Base-by-base conservation (phyloP, 805 yeast species). In the Suhomyces prunicola region DNA sequence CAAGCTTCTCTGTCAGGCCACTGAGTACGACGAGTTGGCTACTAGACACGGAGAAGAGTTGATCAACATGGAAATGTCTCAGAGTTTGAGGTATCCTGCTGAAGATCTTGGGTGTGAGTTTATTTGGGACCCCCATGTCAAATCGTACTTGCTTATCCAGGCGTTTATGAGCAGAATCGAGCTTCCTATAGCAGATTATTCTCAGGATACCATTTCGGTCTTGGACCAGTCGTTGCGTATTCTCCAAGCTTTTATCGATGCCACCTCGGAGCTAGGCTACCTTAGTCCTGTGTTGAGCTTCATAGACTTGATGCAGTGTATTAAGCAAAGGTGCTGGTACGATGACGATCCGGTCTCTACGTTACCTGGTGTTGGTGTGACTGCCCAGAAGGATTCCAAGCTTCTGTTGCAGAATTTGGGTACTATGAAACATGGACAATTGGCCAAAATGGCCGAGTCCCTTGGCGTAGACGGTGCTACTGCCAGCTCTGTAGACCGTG, bases 191-290 rank as follows among this genome's bases (percentile, higher is more conserved):
- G 96, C 96, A 0, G 99, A 94, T 75, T 94, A 94, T 66, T 78
- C 87, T 8, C 98, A 93, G 65, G 99, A 94, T 69, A 91, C 97
- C 0, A 83, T 91, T 12, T 86, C 97, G 0, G 96, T 94, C 8
- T 73, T 94, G 53, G 99, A 96, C 64, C 99, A 94, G 72, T 84
- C 96, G 6, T 75, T 94, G 63, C 96, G 99, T 81, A 87, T 94
- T 57, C 71, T 92, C 50, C 99, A 94, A 66, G 97, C 98, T 0
- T 87, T 82, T 59, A 86, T 93, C 54, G 99, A 94, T 70, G 90
- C 89, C 19, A 85, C 94, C 1, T 83, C 97, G 2, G 97, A 93
- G 60, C 63, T 85, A 59, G 97, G 97, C 0, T 86, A 83, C 60
- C 73, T 85, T 46, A 64, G 77, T 5, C 81, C 90, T 0, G 90